These are phyloP conservation scores for Sinapis alba DNA, from an alignment of 441 rosid genomes.

Conservation along the genomic window DNA sequence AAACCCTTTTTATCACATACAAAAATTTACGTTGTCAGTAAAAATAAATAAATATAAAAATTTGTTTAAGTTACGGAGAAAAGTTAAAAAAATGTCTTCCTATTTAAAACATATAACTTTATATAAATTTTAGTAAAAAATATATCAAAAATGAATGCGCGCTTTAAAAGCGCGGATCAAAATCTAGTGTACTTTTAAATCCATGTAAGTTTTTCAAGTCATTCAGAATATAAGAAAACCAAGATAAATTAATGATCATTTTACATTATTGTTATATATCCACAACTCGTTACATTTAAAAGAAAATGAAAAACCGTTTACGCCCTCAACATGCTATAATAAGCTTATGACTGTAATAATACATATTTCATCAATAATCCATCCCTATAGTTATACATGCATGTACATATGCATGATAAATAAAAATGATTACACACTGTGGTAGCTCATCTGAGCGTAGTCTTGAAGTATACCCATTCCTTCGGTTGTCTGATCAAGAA, in stretches of 20 bases:
- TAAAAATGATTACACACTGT: conserved; percentile 43
- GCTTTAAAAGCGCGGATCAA: too few relatives aligned
- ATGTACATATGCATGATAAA: conserved; percentile 12
- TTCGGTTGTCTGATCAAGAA: conserved; percentile 45
- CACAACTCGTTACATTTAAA: conserved; percentile 53
- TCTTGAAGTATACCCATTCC: conserved; percentile 60
- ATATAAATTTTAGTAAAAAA: too few relatives aligned
- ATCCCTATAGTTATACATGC: conserved; percentile 25
- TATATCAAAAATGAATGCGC: too few relatives aligned
- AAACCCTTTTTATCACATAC: too few relatives aligned
- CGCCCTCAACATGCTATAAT: conserved; percentile 28
- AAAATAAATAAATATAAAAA: too few relatives aligned
- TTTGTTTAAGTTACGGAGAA: too few relatives aligned
- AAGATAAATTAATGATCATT: conserved; percentile 35
- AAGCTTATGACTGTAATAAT: conserved; percentile 33
- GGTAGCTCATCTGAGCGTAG: conserved; percentile 52
- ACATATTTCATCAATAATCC: conserved; percentile 31
- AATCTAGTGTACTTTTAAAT: too few relatives aligned
- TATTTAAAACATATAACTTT: too few relatives aligned
- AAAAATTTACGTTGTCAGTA: too few relatives aligned
- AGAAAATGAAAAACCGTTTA: conserved; percentile 11
- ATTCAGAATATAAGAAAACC: not conserved
- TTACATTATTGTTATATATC: conserved; percentile 54
- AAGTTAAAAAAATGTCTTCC: too few relatives aligned
- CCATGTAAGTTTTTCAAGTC: too few relatives aligned